A percentile compares a stretch with the other conserved stretches of the same genome.
Evolutionary conservation across 495 filamentous ascomycete species (phyloP).

Genomic region (Melanomma pulvis-pyrius): DNA sequence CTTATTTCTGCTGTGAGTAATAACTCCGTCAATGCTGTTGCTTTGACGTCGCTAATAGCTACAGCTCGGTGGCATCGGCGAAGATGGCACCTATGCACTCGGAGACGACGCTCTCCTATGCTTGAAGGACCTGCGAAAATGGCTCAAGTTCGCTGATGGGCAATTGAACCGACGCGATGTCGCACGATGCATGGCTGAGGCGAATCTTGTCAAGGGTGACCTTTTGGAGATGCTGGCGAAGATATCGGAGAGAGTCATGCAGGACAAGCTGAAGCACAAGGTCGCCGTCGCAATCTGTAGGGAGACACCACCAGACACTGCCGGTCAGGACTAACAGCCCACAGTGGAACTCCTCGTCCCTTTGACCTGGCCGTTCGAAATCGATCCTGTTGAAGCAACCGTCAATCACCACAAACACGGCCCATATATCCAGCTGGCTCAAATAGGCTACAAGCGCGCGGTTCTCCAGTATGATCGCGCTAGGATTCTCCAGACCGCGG

Average conservation of each 20-base stretch:
- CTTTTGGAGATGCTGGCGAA: conserved; percentile 82
- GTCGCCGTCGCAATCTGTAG: conserved; percentile 78
- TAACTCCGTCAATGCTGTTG: neutral
- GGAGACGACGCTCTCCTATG: conserved; percentile 93
- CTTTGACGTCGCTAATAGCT: conserved; percentile 3
- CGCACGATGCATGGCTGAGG: conserved; percentile 86
- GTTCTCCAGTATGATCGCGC: conserved; percentile 80
- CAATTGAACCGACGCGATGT: conserved; percentile 95
- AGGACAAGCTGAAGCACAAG: conserved; percentile 73
- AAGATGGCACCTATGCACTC: conserved; percentile 80
- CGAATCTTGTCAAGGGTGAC: conserved; percentile 89
- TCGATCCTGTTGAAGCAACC: conserved; percentile 77
- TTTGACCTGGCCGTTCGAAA: conserved; percentile 91
- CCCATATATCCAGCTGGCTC: conserved; percentile 83
- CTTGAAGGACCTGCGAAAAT: conserved; percentile 88
- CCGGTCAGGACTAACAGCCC: neutral
- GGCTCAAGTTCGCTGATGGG: conserved; percentile 93
- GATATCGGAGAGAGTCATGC: conserved; percentile 38
- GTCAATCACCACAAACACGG: conserved; percentile 89
- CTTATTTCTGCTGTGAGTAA: conserved; percentile 86
- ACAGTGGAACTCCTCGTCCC: conserved; percentile 87
- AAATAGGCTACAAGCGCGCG: conserved; percentile 84
- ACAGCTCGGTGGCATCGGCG: conserved; percentile 85
- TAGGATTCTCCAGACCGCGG: conserved; percentile 73
- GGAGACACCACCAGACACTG: conserved; percentile 20